Conservation (phyloP, 2,329 filamentous ascomycete species). For the Keithomyces neogunnii region DNA sequence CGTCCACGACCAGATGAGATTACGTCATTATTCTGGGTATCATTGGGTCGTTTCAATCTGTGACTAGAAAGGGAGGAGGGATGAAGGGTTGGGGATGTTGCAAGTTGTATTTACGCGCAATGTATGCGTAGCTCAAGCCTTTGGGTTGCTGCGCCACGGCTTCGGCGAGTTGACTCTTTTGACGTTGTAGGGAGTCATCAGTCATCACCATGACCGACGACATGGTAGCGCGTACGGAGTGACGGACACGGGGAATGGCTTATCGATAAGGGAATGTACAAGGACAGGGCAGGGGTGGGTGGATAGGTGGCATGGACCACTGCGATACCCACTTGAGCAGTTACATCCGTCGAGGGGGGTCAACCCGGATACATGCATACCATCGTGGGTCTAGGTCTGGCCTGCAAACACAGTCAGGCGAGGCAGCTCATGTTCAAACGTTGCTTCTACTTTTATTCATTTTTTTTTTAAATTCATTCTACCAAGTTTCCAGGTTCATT, state of each 20-base stretch:
- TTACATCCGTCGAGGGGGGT: no score
- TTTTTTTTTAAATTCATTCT: no score
- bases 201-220: conserved; percentile 3
- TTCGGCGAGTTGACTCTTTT: conserved; percentile 8
- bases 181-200: neutral
- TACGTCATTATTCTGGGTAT: conserved; percentile 17
- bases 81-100: neutral
- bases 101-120: neutral
- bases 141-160: conserved; percentile 2
- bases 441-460: no score
- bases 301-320: no score
- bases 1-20: conserved; percentile 11
- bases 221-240: neutral
- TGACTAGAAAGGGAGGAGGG: neutral
- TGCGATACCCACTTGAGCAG: neutral
- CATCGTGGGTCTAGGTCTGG: no score
- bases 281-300: no score
- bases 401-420: no score
- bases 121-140: neutral
- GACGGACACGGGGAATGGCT: neutral
- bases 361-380: no score
- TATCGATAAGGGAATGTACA: no score
- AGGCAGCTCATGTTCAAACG: no score
- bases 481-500: no score
- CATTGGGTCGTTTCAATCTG: conserved; percentile 14